phyloP scores from a whole-genome alignment of 331 rosid genomes.

The Quercus phellos region DNA sequence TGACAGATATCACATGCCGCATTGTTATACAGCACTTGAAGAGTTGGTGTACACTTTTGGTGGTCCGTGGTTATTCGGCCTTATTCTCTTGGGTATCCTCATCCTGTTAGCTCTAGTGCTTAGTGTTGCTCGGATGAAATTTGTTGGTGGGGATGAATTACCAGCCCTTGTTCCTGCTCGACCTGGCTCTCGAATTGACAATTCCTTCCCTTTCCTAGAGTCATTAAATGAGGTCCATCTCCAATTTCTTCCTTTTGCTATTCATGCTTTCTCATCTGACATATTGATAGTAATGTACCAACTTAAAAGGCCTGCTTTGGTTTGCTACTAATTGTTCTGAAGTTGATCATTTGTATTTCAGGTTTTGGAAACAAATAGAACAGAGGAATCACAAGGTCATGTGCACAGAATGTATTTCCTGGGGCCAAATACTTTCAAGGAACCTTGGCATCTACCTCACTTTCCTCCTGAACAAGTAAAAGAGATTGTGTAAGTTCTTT shows the following conservation, averaged over 20 bases:
- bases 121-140: conserved; percentile 95
- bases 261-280: neutral
- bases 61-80: conserved; percentile 95
- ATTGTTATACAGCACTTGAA: conserved; percentile 94
- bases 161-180: conserved; percentile 71
- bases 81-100: conserved; percentile 78
- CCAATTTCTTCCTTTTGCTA: conserved; percentile 10
- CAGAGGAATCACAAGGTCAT: conserved; percentile 95
- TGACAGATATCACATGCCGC: conserved; percentile 94
- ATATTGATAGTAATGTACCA: neutral
- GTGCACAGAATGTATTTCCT: conserved; percentile 94
- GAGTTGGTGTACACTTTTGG: conserved; percentile 95
- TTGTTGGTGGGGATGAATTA: conserved; percentile 85
- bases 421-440: conserved; percentile 96
- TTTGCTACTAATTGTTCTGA: neutral
- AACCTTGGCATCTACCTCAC: conserved; percentile 96
- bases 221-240: conserved; percentile 83
- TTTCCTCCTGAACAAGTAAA: conserved; percentile 83
- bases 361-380: conserved; percentile 98
- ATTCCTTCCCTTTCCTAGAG: conserved; percentile 92
- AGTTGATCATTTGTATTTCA: conserved; percentile 4
- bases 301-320: conserved; percentile 3
- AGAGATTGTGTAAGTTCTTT: conserved; percentile 82
- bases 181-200: conserved; percentile 75
- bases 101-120: conserved; percentile 86